Base-by-base conservation (phyloP, 1,284 basidiomycete genomes). In the Fereydounia khargensis region DNA sequence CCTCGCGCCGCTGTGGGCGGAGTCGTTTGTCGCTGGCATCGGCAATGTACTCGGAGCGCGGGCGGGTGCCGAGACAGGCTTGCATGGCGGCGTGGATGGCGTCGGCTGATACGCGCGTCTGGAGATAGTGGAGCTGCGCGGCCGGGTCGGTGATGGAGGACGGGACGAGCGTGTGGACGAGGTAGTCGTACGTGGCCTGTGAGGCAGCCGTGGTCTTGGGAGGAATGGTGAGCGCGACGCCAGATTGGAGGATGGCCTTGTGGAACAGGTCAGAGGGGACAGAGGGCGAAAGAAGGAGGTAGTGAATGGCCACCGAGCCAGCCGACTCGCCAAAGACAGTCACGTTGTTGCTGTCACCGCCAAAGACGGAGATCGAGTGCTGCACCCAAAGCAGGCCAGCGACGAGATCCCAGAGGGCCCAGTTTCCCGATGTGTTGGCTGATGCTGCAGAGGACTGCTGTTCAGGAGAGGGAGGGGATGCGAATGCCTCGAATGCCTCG, bases 361-460 rank as follows among this genome's bases (percentile, higher is more conserved):
- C 85, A 61, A 87, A 86, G 0, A 76, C 76, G 0, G 76, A 78
- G 23, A 87, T 82, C 51, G 86, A 85, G 10, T 82, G 67, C 48
- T 84, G 81, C 3, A 86, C 64, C 73, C 85, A 87, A 14, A 74
- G 56, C 2, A 87, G 74, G 0, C 83, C 13, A 27, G 79, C 76
- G 2, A 81, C 74, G 59, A 86, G 83, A 70, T 86, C 85, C 24
- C 77, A 76, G 60, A 86, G 81, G 0, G 84, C 84, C 8, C 79
- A 82, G 56, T 86, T 85, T 42, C 61, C 62, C 1, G 57, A 53
- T 23, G 8, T n/a, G 13, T 7, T 25, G n/a, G n/a, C n/a, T n/a
- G n/a, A n/a, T n/a, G n/a, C n/a, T n/a, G n/a, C n/a, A n/a, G n/a
- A n/a, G n/a, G n/a, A n/a, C n/a, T n/a, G n/a, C n/a, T n/a, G n/a